Evolutionary conservation across 305 asterid genomes (phyloP), one percentile per base, ranked within the genome.

Genomic region (Rubia peregrina): DNA sequence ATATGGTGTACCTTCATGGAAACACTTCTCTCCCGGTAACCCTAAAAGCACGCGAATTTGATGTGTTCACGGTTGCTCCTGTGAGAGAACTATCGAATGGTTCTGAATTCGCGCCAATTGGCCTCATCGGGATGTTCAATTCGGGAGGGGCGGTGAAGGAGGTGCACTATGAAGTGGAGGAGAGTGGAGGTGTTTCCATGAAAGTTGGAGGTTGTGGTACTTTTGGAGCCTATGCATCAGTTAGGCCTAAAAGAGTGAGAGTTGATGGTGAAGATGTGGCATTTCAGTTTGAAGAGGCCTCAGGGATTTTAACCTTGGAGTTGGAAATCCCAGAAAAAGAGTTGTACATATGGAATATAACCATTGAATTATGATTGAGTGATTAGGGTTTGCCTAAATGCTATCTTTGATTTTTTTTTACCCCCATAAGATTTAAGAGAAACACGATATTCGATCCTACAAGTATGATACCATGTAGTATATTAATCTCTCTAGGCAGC

Each of bases 131-230:
- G 69, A 90, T 92, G 98, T 92, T 90, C 84, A 92, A 90, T 38
- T 88, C 97, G 0, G 96, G 98, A 53, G 98, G 90, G 70, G 97
- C 97, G 9, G 81, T 92, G 68, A 86, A 83, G 68, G 89, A 77
- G 51, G 17, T 87, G 63, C 69, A 75, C 0, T 85, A 83, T 73
- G 95, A 87, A 76, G 10, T 16, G 17, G 85, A 83, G 24, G 74
- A 67, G 65, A 67, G 79, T 0, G 87, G 84, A 71, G 67, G 69
- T 0, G 78, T 87, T 26, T 6, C 64, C 69, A 55, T 90, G 76
- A 84, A 85, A 69, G 91, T 86, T 36, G 87, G 85, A 0, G 96
- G 96, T 0, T 82, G 89, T 49, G 98, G 96, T 8, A 26, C 43
- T 1, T 86, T 92, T 38, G 97, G 95, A 61, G 92, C 97, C 30